Percentiles rank a stretch among this genome's conserved stretches.
These are phyloP conservation scores for Phytophthora sansomeana DNA, from an alignment of 352 stramenopile genomes.

Conservation along the genomic window DNA sequence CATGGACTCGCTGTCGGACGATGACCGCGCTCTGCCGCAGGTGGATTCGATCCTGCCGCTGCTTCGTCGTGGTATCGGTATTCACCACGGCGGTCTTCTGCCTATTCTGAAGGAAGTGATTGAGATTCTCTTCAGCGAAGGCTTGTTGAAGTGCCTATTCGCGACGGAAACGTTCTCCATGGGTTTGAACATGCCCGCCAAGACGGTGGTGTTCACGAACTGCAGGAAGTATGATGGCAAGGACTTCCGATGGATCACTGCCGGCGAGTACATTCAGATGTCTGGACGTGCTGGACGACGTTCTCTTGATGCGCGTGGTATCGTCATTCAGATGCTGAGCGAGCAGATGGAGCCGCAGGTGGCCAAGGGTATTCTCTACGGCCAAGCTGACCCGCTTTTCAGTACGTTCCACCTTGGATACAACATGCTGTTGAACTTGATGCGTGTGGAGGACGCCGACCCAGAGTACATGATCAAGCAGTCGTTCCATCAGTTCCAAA, in stretches of 20 bases:
- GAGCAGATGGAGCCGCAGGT: constrained; percentile 99
- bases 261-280: constrained; percentile 97
- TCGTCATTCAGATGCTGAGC: constrained; percentile 99
- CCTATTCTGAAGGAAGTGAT: constrained; percentile 99
- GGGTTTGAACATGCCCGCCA: constrained; percentile 99
- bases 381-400: constrained; percentile 71
- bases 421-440: constrained; percentile 99
- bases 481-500: constrained; percentile 97
- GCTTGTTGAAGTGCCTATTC: constrained; percentile 99
- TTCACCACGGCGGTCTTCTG: constrained; percentile 99
- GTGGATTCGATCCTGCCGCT: constrained; percentile 97
- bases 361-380: constrained; percentile 95
- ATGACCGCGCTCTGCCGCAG: constrained; percentile 98
- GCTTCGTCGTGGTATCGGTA: constrained; percentile 98
- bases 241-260: constrained; percentile 96
- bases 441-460: constrained; percentile 97
- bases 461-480: constrained; percentile 98
- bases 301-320: constrained; percentile 97
- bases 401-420: constrained; percentile 98
- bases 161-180: constrained; percentile 98
- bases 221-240: constrained; percentile 97
- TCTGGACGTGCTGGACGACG: constrained; percentile 96
- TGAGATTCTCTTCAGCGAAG: constrained; percentile 92
- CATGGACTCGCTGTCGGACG: constrained; percentile 96
- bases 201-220: constrained; percentile 99